Evolutionary conservation across 148 eudicot species (phyloP).

Genomic region (Mesembryanthemum crystallinum): DNA sequence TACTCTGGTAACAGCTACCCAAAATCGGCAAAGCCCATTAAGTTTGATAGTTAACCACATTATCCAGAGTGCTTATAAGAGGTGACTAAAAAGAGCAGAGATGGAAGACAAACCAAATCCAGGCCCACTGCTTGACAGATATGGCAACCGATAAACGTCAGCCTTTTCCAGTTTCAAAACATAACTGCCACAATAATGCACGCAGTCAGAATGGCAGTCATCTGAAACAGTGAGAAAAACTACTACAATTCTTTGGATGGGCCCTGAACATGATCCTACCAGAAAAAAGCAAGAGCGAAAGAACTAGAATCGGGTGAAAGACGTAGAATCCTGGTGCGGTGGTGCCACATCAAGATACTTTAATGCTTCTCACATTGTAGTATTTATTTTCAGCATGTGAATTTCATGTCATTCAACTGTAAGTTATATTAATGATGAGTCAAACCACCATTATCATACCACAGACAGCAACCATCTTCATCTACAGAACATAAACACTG

Average conservation of each 20-base stretch:
- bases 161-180: conserved; percentile 94
- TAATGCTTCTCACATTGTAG: conserved; percentile 1
- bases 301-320: conserved; percentile 6
- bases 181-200: conserved; percentile 49
- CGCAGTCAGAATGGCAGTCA: conserved; percentile 12
- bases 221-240: neutral
- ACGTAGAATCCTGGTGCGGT: neutral
- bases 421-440: neutral
- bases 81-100: conserved; percentile 17
- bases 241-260: neutral
- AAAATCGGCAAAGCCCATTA: too few relatives aligned
- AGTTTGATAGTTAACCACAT: neutral
- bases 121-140: conserved; percentile 85
- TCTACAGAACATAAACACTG: neutral
- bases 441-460: neutral
- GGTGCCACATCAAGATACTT: neutral
- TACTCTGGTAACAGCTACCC: neutral
- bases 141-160: conserved; percentile 94
- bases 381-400: neutral
- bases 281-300: neutral
- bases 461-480: neutral
- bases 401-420: neutral
- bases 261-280: neutral
- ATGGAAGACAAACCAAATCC: conserved; percentile 76
- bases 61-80: conserved; percentile 6